phyloP scores from a whole-genome alignment of 2,329 filamentous ascomycete species.

The Diplodia mutila region DNA sequence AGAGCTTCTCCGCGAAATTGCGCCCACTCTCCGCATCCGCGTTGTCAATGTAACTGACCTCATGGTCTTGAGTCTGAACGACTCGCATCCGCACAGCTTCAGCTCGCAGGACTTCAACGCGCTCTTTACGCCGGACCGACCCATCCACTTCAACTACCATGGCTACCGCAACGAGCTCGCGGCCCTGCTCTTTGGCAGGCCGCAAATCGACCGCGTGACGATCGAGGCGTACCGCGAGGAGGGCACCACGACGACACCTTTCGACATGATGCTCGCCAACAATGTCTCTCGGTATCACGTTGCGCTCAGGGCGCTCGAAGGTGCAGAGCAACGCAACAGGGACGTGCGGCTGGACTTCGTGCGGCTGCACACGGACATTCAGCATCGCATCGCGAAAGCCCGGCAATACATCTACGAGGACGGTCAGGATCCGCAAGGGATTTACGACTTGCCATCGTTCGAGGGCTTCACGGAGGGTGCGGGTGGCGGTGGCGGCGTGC shows the following conservation, averaged over 20 bases:
- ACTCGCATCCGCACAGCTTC: constrained; percentile 63
- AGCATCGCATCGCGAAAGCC: constrained; percentile 53
- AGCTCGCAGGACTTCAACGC: constrained; percentile 55
- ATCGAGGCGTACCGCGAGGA: constrained; percentile 67
- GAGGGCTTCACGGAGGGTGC: constrained; percentile 24
- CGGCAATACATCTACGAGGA: constrained; percentile 57
- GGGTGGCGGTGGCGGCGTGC: constrained; percentile 26
- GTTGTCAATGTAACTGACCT: constrained; percentile 70
- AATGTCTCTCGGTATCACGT: constrained; percentile 63
- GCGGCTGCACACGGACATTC: constrained; percentile 53
- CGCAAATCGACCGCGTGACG: constrained; percentile 55
- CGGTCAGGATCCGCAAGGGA: constrained; percentile 58
- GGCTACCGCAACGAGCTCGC: constrained; percentile 65
- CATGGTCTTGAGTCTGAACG: constrained; percentile 63
- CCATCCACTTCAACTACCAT: constrained; percentile 69
- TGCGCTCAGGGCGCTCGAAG: constrained; percentile 57
- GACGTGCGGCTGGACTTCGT: constrained; percentile 52
- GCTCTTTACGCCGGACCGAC: constrained; percentile 61
- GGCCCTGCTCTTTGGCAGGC: constrained; percentile 64
- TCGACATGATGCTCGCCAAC: constrained; percentile 71
- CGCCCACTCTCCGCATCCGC: constrained; percentile 60
- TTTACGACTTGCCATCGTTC: constrained; percentile 56
- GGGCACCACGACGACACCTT: constrained; percentile 68
- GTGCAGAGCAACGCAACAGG: constrained; percentile 53
- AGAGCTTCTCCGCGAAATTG: constrained; percentile 55